Percentiles rank a stretch among this genome's conserved stretches.
Evolutionary conservation across 805 yeast genomes (phyloP).

Genomic region (Ogataea methanolica): DNA sequence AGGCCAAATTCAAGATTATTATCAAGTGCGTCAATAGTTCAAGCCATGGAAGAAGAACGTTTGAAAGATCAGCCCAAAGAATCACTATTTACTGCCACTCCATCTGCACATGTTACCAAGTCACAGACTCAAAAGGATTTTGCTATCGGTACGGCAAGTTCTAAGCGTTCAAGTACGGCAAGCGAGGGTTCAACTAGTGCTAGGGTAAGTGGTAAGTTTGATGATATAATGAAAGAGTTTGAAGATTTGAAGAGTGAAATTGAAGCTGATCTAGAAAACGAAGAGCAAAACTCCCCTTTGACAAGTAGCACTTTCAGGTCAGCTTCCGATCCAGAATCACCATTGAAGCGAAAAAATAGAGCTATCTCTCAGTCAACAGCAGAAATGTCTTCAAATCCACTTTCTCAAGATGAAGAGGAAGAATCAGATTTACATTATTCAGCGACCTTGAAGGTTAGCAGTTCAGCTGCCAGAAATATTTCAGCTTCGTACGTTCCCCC

Average conservation of each 20-base stretch:
- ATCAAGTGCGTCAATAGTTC: background rate
- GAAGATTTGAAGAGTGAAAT: slow-evolving; percentile 25
- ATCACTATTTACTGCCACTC: too few relatives aligned
- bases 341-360: too few relatives aligned
- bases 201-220: slow-evolving; percentile 23
- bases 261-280: slow-evolving; percentile 14
- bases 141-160: background rate
- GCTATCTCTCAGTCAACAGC: too few relatives aligned
- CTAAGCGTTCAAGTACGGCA: background rate
- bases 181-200: slow-evolving; percentile 4
- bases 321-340: too few relatives aligned
- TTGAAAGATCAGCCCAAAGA: background rate
- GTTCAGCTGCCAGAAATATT: too few relatives aligned
- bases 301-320: background rate
- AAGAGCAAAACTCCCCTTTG: background rate
- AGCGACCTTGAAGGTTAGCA: too few relatives aligned
- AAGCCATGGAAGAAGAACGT: background rate
- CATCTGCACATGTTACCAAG: too few relatives aligned
- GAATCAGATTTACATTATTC: too few relatives aligned
- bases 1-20: slow-evolving; percentile 19
- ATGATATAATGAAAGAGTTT: slow-evolving; percentile 30
- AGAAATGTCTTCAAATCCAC: too few relatives aligned
- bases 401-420: too few relatives aligned
- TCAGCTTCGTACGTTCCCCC: too few relatives aligned
- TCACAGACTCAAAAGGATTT: too few relatives aligned